Conservation (phyloP, 2,329 filamentous ascomycete species). For the Aspergillus cejpii region DNA sequence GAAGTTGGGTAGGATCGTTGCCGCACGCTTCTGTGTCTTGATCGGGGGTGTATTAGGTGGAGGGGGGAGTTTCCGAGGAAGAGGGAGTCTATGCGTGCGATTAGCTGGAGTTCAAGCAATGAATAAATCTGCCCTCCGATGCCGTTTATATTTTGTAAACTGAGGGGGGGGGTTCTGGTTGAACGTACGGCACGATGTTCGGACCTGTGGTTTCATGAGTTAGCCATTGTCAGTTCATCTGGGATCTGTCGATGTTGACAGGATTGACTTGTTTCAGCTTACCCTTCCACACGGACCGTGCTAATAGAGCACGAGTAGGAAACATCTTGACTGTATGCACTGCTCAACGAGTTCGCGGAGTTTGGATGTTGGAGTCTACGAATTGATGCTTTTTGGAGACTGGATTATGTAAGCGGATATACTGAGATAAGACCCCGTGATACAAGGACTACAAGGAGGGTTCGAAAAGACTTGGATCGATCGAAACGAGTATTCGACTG, state of each 20-base stretch:
- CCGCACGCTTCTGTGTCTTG: conserved; percentile 76
- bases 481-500: not conserved
- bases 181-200: conserved; percentile 62
- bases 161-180: not conserved
- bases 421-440: not conserved
- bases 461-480: not conserved
- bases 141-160: no score
- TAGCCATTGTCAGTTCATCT: conserved; percentile 1
- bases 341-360: conserved; percentile 13
- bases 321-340: conserved; percentile 51
- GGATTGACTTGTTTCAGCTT: conserved; percentile 17
- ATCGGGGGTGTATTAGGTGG: conserved; percentile 64
- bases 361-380: conserved; percentile 3
- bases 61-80: conserved; percentile 43
- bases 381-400: not conserved
- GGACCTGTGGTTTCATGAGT: conserved; percentile 47
- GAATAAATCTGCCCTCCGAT: no score
- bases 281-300: conserved; percentile 88
- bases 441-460: not conserved
- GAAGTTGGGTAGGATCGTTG: conserved; percentile 87
- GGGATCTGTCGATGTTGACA: not conserved
- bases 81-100: conserved; percentile 39
- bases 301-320: conserved; percentile 60
- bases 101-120: no score
- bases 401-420: conserved; percentile 7